Evolutionary conservation across 1,284 basidiomycete species (phyloP).

Genomic region (Entoloma clypeatum): DNA sequence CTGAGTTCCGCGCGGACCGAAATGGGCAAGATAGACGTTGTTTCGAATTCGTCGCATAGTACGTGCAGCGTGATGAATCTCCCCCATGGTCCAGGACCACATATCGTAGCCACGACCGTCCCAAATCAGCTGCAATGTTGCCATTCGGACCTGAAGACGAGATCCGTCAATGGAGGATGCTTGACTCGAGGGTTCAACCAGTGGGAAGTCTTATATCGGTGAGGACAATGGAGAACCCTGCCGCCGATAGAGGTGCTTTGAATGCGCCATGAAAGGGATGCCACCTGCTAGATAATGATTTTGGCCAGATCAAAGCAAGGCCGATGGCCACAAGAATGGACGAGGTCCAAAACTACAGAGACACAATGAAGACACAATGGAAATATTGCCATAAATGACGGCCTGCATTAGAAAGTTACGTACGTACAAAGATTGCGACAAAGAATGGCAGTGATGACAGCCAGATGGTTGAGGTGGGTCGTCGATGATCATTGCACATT

Average conservation of each 20-base stretch:
- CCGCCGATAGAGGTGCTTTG: neutral
- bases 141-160: constrained; percentile 11
- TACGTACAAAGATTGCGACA: too few relatives aligned
- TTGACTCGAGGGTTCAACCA: too few relatives aligned
- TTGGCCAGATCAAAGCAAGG: constrained; percentile 4
- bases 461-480: too few relatives aligned
- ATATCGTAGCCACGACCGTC: constrained; percentile 17
- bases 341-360: too few relatives aligned
- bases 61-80: constrained; percentile 17
- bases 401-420: too few relatives aligned
- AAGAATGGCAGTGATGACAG: too few relatives aligned
- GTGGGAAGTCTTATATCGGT: constrained; percentile 10
- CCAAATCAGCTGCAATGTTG: constrained; percentile 19
- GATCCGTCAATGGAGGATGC: neutral
- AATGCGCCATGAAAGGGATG: constrained; percentile 4
- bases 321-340: too few relatives aligned
- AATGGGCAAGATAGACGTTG: constrained; percentile 16
- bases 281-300: too few relatives aligned
- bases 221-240: constrained; percentile 9
- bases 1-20: constrained; percentile 18
- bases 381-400: too few relatives aligned
- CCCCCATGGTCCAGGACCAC: constrained; percentile 21
- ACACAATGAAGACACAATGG: too few relatives aligned
- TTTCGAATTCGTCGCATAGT: constrained; percentile 13
- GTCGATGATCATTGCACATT: too few relatives aligned